Evolutionary conservation across 2,329 filamentous ascomycete species (phyloP).

Genomic region (Rugonectria rugulosa): DNA sequence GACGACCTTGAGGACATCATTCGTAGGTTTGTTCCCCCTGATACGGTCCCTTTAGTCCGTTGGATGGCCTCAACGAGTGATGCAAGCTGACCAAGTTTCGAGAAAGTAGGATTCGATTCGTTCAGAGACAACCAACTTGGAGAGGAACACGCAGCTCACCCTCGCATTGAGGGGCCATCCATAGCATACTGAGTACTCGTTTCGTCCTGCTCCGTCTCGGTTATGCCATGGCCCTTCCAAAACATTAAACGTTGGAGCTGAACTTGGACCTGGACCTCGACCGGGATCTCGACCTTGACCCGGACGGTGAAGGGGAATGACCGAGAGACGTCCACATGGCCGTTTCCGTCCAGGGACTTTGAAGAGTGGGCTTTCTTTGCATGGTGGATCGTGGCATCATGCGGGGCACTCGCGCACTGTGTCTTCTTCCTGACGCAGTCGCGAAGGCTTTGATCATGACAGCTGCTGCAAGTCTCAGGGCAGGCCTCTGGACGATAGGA

Average conservation of each 20-base stretch:
- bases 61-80: slow-evolving; percentile 4
- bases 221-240: slow-evolving; percentile 2
- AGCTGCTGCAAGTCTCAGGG: slow-evolving; percentile 12
- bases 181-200: not conserved
- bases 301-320: slow-evolving; percentile 4
- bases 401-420: slow-evolving; percentile 38
- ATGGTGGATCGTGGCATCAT: slow-evolving; percentile 37
- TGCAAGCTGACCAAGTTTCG: not conserved
- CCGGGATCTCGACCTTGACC: not conserved
- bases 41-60: slow-evolving; percentile 5
- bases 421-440: slow-evolving; percentile 25
- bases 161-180: slow-evolving; percentile 18
- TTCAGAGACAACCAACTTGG: not conserved
- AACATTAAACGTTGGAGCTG: slow-evolving; percentile 15
- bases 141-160: not conserved
- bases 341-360: slow-evolving; percentile 30
- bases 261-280: not conserved
- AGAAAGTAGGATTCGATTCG: too few relatives aligned
- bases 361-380: not conserved
- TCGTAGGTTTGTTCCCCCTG: not conserved
- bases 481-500: slow-evolving; percentile 10
- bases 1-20: slow-evolving; percentile 7
- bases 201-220: slow-evolving; percentile 11
- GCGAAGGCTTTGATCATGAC: not conserved
- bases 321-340: slow-evolving; percentile 21